Evolutionary conservation across 202 grass and related monocot genomes (phyloP), one percentile per base, ranked within the genome.

Genomic region (Eragrostis tef): DNA sequence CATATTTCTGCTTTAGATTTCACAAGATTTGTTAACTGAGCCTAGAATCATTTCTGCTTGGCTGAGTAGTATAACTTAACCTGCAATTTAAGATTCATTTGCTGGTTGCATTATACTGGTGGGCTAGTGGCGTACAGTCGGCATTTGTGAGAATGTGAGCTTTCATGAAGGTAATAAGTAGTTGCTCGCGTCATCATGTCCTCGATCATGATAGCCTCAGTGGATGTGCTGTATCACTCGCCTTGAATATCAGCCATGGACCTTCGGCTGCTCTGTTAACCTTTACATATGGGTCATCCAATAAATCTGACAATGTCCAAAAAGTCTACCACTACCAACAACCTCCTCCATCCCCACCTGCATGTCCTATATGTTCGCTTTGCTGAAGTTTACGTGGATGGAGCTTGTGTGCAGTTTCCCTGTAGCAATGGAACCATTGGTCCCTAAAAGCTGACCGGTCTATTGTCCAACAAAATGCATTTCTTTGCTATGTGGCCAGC

Each of bases 171-270:
- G 58, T 57, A 71, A 63, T 2, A 26, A 57, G 15, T 65, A 64
- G 12, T 88, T 81, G 36, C 13, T 84, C 46, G 54, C 13, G 9
- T 48, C 19, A 45, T 85, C 22, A 64, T 85, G 24, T 64, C 22
- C 11, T 58, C 7, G 5, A 75, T 54, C 26, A 65, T 51, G 36
- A 19, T 80, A 57, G 44, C 41, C 81, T 77, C 31, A 36, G 58
- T 85, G 65, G 87, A 72, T 25, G 42, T 15, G 56, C 47, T 71
- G 19, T 83, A 46, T 27, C 71, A 61, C n/a, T 71, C 71, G 66
- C 12, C 48, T 10, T 42, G 17, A 36, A 67, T 7, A 81, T 11
- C 11, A 31, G 61, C 50, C 14, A 39, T 79, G 22, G 54, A 41
- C 11, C 11, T 67, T 76, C 61, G 6, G 27, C 64, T 81, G 20